Conservation (phyloP, 768 basidiomycete species). For the Tylopilus plumbeoviolaceoides region DNA sequence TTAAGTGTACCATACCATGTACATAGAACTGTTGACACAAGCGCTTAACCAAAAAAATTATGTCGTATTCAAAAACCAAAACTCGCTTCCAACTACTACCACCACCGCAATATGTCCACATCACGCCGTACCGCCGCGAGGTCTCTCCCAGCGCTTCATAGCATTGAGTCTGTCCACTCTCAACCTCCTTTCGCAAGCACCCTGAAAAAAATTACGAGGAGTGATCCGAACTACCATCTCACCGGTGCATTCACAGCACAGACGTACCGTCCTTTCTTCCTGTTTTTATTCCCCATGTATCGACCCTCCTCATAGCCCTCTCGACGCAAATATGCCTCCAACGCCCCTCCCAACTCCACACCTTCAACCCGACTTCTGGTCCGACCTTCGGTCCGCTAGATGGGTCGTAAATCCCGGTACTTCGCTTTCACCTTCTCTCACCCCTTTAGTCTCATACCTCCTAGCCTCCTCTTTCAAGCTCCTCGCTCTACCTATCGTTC, state of each 20-base stretch:
- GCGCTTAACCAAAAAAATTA: too few relatives aligned
- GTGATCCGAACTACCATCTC: not conserved
- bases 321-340: not conserved
- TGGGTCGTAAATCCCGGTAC: constrained; percentile 77
- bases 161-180: too few relatives aligned
- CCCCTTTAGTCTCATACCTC: not conserved
- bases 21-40: too few relatives aligned
- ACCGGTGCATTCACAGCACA: too few relatives aligned
- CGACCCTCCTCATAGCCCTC: not conserved
- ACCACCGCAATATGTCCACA: too few relatives aligned
- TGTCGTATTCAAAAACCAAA: too few relatives aligned
- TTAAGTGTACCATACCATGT: too few relatives aligned
- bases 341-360: not conserved
- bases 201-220: not conserved
- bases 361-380: constrained; percentile 34
- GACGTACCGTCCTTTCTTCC: too few relatives aligned
- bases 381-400: constrained; percentile 47
- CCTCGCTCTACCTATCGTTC: constrained; percentile 53
- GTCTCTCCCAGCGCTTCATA: too few relatives aligned
- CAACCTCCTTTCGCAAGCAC: too few relatives aligned
- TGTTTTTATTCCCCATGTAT: not conserved
- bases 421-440: not conserved
- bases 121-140: too few relatives aligned
- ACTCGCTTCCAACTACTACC: too few relatives aligned
- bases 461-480: constrained; percentile 65